Base-by-base conservation (phyloP, 176 grass and related monocot species). In the Oryza coarctata region DNA sequence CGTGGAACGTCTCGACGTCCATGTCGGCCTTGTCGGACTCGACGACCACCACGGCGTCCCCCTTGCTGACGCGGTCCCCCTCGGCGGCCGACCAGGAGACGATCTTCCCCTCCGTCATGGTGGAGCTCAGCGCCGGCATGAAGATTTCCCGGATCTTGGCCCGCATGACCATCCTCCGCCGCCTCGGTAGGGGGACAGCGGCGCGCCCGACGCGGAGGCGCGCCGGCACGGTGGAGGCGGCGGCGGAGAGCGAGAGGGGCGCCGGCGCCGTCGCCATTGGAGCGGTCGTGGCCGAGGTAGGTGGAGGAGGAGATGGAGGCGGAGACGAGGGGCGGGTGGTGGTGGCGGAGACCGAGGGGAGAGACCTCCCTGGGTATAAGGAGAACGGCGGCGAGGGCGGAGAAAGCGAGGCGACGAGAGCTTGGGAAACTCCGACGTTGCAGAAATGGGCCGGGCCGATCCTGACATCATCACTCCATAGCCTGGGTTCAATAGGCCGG, bases 61-160 rank as follows among this genome's bases (percentile, higher is more conserved):
- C 93, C 82, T 95, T 98, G 82, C 28, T 44, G 79, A 98, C 87
- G 70, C 93, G 93, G 86, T 98, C 95, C 3, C 95, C 95, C 84
- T 98, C 95, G 0, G 85, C 60, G 15, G 92, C 88, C 28, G 64
- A 36, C 95, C 95, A 98, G 18, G 93, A 98, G 3, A 98, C 95
- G 68, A 98, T 98, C 83, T 98, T 98, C 0, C 95, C 95, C 88
- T 98, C 95, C 57, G 93, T 98, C 95, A 98, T 95, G 33, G 95
- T 98, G 25, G 95, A 98, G 72, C 95, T 98, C 6, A 98, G 95
- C 75, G 95, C 92, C 34, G 95, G 95, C 95, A 98, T 98, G 86
- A 98, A 98, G 73, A 98, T 98, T 90, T 98, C 95, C 15, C 90
- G 92, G 90, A 98, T 98, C 95, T 95, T 95, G 82, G 95, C 95